phyloP scores from a whole-genome alignment of 2,329 filamentous ascomycete genomes.

The Botrytis sinoallii region DNA sequence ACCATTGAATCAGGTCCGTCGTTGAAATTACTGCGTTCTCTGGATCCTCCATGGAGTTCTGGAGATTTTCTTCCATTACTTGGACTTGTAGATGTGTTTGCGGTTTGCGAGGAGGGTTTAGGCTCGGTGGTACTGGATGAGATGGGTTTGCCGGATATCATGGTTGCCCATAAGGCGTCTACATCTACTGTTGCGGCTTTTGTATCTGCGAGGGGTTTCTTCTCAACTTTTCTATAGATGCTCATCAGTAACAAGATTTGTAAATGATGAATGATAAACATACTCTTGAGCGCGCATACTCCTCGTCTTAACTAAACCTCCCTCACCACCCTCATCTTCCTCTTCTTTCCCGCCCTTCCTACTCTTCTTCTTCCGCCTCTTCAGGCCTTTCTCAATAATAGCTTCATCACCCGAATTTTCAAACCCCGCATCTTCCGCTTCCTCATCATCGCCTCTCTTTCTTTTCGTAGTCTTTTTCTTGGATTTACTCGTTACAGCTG shows the following conservation, averaged over 20 bases:
- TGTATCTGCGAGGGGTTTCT: constrained; percentile 32
- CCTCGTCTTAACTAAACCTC: constrained; percentile 68
- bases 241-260: constrained; percentile 6
- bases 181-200: constrained; percentile 61
- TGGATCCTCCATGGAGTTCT: constrained; percentile 17
- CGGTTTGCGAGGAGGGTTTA: constrained; percentile 9
- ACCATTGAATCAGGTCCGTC: constrained; percentile 44
- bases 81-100: neutral
- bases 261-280: constrained; percentile 27
- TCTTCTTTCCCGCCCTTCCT: constrained; percentile 46
- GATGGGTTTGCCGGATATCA: constrained; percentile 48
- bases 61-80: neutral
- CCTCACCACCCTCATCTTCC: constrained; percentile 61
- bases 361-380: constrained; percentile 48
- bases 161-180: constrained; percentile 66
- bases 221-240: constrained; percentile 28
- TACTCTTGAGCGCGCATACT: constrained; percentile 65
- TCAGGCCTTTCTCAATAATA: constrained; percentile 58
- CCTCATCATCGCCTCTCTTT: constrained; percentile 36
- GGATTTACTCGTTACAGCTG: constrained; percentile 6
- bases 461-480: constrained; percentile 35
- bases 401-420: constrained; percentile 72
- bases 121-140: constrained; percentile 14
- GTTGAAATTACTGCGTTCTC: constrained; percentile 28
- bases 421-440: constrained; percentile 50